These are phyloP conservation scores for Diplodia corticola DNA, from an alignment of 2,329 filamentous ascomycete genomes.

Conservation along the genomic window DNA sequence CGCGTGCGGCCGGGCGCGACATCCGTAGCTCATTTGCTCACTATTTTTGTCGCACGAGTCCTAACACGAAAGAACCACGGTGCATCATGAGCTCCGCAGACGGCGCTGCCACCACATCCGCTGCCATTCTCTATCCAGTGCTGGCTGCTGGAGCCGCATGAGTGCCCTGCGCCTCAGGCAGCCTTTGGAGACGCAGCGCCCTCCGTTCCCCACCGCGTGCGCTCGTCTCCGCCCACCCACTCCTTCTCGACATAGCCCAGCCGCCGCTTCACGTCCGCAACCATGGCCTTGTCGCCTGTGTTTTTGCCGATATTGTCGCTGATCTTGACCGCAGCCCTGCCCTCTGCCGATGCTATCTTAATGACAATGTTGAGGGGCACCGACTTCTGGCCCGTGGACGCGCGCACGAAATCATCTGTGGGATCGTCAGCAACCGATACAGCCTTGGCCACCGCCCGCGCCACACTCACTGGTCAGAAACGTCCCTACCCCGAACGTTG, in stretches of 20 bases:
- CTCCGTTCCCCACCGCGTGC: conserved; percentile 68
- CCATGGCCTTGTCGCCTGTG: conserved; percentile 78
- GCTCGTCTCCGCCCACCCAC: conserved; percentile 84
- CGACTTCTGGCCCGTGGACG: conserved; percentile 71
- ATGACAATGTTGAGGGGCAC: conserved; percentile 96
- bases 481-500: conserved; percentile 91
- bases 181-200: background rate
- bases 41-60: conserved; percentile 23
- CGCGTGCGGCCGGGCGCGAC: conserved; percentile 2
- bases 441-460: background rate
- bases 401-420: conserved; percentile 76
- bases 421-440: conserved; percentile 19
- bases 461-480: conserved; percentile 73
- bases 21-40: conserved; percentile 2
- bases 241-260: conserved; percentile 83
- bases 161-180: background rate
- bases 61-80: conserved; percentile 9
- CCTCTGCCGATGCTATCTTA: conserved; percentile 84
- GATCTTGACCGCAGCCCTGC: conserved; percentile 85
- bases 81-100: conserved; percentile 17
- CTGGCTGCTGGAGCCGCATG: conserved; percentile 1
- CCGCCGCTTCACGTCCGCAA: conserved; percentile 78
- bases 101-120: background rate
- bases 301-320: conserved; percentile 90
- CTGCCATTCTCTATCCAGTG: conserved; percentile 9